Base-by-base conservation (phyloP, 306 rosid genomes). In the Trifolium dubium region DNA sequence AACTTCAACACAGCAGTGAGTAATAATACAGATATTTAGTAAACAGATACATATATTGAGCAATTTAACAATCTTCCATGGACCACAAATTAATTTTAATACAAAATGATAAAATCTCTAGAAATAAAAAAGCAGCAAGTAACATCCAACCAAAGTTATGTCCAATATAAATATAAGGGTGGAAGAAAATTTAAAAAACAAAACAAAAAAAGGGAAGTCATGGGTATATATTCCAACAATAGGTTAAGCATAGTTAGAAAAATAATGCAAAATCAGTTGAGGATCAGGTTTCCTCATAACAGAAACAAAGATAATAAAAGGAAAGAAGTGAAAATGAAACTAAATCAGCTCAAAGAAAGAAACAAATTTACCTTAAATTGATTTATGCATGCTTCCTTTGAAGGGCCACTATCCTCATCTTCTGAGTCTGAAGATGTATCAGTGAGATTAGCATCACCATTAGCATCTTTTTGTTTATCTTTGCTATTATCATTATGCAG, bases 371-470 rank as follows among this genome's bases (percentile, higher is more conserved):
- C 99, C 99, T 92, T 94, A 72, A 94, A 94, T 74, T 94, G 97
- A 73, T 73, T 81, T 28, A 92, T 83, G 55, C 97, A 74, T 82
- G 92, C 96, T 85, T 94, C 99, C 82, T 89, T 94, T 18, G 96
- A 86, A 41, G 95, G 93, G 50, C 95, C 97, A 80, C 85, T 88
- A 51, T 89, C 92, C 62, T 83, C 88, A 44, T 92, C 99, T 82
- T 92, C 99, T 12, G 97, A 94, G 81, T 94, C 99, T 44, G 99
- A 94, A 47, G 98, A 91, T 55, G 95, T 83, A 75, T 94, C 97
- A 47, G 97, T 87, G 80, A 66, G 53, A 55, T 85, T 88, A 55
- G 88, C 87, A 79, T 85, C 96, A 58, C 88, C 97, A 81, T 89
- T 88, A 56, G 83, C 80, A 86, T 89, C 97, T 72, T 91, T 91